A percentile compares a stretch with the other conserved stretches of the same genome.
phyloP scores from a whole-genome alignment of 169 alveolate genomes.

The Cystoisospora suis region DNA sequence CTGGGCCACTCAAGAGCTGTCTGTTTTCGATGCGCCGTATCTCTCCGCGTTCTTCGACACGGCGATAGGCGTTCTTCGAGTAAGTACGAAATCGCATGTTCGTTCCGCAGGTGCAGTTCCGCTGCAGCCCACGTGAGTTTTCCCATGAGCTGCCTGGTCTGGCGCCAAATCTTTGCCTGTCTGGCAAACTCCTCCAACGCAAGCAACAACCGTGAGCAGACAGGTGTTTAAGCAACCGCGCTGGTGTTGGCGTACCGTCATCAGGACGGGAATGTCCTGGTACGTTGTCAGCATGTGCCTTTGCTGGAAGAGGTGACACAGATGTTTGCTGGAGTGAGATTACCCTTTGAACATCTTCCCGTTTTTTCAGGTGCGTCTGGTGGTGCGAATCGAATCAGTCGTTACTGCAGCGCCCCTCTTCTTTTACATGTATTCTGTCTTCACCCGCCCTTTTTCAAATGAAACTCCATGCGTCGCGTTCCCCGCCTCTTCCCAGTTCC shows the following conservation, averaged over 20 bases:
- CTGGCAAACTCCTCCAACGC: not conserved
- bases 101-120: not conserved
- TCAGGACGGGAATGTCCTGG: not conserved
- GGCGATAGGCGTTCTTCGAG: constrained; percentile 9
- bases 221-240: not conserved
- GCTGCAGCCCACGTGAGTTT: not conserved
- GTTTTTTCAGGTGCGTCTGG: not conserved
- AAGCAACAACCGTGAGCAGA: not conserved
- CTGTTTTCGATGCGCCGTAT: not conserved
- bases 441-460: no score
- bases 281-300: no score
- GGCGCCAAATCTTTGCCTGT: not conserved
- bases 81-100: not conserved
- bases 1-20: constrained; percentile 57
- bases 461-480: not conserved
- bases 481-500: not conserved
- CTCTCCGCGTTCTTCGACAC: not conserved
- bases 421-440: not conserved
- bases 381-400: not conserved
- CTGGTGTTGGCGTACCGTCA: not conserved
- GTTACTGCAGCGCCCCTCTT: not conserved
- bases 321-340: no score
- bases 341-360: no score
- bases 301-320: no score
- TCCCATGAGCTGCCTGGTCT: not conserved